Conservation (phyloP, 805 yeast species). For the Pichia cephalocereana region DNA sequence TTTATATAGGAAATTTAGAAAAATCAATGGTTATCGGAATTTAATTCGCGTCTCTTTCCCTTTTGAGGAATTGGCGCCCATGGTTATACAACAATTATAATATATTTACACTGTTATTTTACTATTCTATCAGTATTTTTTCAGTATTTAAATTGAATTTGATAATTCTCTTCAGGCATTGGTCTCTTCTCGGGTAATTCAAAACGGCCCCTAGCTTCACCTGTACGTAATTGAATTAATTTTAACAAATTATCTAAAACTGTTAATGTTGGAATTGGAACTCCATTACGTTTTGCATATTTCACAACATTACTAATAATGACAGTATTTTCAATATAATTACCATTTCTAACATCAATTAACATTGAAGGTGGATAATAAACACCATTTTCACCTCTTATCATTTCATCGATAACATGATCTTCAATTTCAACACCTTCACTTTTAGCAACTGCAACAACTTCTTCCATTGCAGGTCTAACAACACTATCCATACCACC, state of each 20-base stretch:
- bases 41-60: background rate
- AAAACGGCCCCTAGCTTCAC: constrained; percentile 21
- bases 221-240: constrained; percentile 23
- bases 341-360: constrained; percentile 32
- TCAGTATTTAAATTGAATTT: constrained; percentile 4
- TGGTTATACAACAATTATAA: too few relatives aligned
- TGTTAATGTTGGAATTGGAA: constrained; percentile 22
- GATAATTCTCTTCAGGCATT: constrained; percentile 14
- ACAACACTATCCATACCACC: constrained; percentile 19
- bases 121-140: too few relatives aligned
- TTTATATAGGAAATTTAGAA: too few relatives aligned
- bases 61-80: background rate
- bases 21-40: too few relatives aligned
- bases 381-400: constrained; percentile 31
- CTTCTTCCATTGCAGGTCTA: constrained; percentile 36
- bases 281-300: constrained; percentile 20
- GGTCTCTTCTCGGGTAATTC: constrained; percentile 24
- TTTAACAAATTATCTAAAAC: constrained; percentile 20
- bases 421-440: constrained; percentile 33
- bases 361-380: constrained; percentile 41
- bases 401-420: constrained; percentile 31
- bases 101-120: too few relatives aligned
- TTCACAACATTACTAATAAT: constrained; percentile 33
- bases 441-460: constrained; percentile 33
- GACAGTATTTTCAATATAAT: constrained; percentile 32